Conservation (phyloP, 2,329 filamentous ascomycete species). For the Trichoderma cornu-damae region DNA sequence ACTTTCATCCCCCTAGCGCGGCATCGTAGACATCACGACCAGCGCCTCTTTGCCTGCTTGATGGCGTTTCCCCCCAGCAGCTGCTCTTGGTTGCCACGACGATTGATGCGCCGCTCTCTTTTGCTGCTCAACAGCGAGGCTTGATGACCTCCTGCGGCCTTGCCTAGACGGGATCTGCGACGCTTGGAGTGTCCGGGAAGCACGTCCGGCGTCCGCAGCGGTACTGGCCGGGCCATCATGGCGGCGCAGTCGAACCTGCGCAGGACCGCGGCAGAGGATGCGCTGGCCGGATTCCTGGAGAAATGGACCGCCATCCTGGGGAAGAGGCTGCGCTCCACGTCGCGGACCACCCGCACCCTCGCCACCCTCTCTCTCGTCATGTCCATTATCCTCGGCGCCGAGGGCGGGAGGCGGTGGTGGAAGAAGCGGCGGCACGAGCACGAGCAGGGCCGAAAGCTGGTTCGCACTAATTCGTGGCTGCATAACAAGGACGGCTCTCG, state of each 20-base stretch:
- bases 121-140: not conserved
- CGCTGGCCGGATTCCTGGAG: conserved; percentile 58
- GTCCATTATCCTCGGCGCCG: conserved; percentile 72
- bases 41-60: not conserved
- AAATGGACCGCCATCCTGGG: conserved; percentile 53
- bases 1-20: no score
- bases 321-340: conserved; percentile 56
- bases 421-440: conserved; percentile 67
- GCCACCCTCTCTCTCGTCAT: conserved; percentile 70
- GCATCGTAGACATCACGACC: not conserved
- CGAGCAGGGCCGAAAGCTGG: conserved; percentile 73
- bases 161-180: conserved; percentile 10
- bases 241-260: conserved; percentile 82
- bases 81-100: not conserved
- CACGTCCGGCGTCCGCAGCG: not conserved
- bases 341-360: conserved; percentile 66
- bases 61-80: not conserved
- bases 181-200: conserved; percentile 13
- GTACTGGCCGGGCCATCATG: conserved; percentile 47
- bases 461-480: conserved; percentile 88
- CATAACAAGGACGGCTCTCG: conserved; percentile 91
- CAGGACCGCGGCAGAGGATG: conserved; percentile 58
- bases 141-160: conserved; percentile 1
- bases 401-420: conserved; percentile 76
- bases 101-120: not conserved